A percentile compares a stretch with the other conserved stretches of the same genome.
These are phyloP conservation scores for Globisporangium carolinianum DNA, from an alignment of 352 stramenopile genomes.

Conservation along the genomic window DNA sequence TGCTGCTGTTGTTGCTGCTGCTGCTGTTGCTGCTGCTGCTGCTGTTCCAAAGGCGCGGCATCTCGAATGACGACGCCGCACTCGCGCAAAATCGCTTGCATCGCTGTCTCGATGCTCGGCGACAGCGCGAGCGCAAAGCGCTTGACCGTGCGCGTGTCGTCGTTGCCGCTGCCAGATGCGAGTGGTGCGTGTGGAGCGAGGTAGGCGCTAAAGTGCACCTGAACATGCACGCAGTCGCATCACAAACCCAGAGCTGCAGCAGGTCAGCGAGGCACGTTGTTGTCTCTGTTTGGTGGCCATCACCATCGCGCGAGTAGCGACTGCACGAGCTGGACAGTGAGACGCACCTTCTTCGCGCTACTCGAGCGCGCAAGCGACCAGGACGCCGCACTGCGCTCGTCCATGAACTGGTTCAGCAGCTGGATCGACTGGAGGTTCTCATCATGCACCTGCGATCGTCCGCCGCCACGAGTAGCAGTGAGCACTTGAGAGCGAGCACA, in stretches of 20 bases:
- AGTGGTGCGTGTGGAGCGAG: conserved; percentile 1
- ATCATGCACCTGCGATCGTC: conserved; percentile 35
- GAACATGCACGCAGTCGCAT: not conserved
- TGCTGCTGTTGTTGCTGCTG: not conserved
- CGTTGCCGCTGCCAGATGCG: not conserved
- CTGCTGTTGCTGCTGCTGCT: not conserved
- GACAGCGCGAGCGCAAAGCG: conserved; percentile 40
- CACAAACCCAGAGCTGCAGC: not conserved
- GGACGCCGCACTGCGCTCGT: conserved; percentile 23
- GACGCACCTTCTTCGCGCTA: not conserved
- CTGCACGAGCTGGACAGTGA: too few species aligned
- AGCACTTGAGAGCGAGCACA: not conserved
- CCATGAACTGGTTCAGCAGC: conserved; percentile 68
- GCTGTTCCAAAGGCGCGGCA: not conserved
- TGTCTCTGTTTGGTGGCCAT: too few species aligned
- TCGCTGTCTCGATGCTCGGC: conserved; percentile 37
- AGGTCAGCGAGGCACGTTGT: not conserved
- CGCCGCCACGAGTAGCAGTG: not conserved
- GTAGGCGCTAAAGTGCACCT: conserved; percentile 35
- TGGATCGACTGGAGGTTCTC: conserved; percentile 67
- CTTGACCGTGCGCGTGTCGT: conserved; percentile 16
- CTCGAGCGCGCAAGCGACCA: not conserved
- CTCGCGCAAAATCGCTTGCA: conserved; percentile 40
- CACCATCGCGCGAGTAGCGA: too few species aligned
- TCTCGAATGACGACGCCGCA: conserved; percentile 30